Conservation (phyloP, 768 basidiomycete species). For the Fistulinella prunicolor region DNA sequence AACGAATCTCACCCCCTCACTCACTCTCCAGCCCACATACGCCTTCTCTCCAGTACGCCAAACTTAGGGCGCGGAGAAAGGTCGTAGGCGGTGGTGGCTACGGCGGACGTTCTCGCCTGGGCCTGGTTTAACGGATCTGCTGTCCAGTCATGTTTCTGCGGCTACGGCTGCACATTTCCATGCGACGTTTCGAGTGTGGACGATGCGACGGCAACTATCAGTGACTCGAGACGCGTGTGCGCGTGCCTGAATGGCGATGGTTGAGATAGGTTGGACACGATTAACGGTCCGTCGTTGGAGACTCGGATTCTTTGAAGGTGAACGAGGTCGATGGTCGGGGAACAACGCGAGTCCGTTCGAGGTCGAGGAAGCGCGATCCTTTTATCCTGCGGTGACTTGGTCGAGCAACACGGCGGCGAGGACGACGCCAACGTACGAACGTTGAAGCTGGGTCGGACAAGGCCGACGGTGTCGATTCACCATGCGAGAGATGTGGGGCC, state of each 20-base stretch:
- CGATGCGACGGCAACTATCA: neutral
- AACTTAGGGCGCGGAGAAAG: conserved; percentile 15
- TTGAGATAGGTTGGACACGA: neutral
- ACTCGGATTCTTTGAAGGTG: conserved; percentile 1
- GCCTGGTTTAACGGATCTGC: neutral
- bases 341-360: neutral
- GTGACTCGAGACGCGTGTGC: neutral
- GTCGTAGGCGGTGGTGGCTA: conserved; percentile 7
- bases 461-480: too few species aligned
- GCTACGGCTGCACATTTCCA: neutral
- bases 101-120: neutral
- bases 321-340: neutral
- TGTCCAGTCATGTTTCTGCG: neutral
- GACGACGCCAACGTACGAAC: neutral
- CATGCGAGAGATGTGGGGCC: too few species aligned
- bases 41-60: conserved; percentile 13
- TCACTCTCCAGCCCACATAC: conserved; percentile 3
- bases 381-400: neutral
- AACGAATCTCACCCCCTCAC: neutral
- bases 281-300: neutral
- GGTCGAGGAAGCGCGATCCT: neutral
- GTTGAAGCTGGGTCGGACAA: neutral
- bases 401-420: neutral
- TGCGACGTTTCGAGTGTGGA: conserved; percentile 6
- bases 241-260: neutral